phyloP scores from a whole-genome alignment of 129 eudicot species.

The Flaveria ramosissima region DNA sequence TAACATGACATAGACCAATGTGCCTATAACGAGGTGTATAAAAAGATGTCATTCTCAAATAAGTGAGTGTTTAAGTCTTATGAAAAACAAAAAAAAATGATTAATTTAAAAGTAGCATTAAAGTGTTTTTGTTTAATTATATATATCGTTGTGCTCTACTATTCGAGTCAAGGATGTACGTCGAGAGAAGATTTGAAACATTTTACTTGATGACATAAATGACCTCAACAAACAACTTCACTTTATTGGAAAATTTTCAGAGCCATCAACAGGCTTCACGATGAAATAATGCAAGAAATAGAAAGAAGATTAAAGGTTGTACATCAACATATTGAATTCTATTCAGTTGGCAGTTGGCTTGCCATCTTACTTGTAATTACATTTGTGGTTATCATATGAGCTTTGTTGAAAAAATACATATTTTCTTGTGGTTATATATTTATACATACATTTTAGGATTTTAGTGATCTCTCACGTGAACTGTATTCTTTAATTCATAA shows the following conservation, averaged over 20 bases:
- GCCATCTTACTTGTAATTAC: slow-evolving; percentile 22
- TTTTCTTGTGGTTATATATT: no score
- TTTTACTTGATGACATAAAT: slow-evolving; percentile 19
- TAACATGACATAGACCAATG: no score
- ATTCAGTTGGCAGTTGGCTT: slow-evolving; percentile 31
- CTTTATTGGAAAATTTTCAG: slow-evolving; percentile 29
- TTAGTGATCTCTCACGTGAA: neutral
- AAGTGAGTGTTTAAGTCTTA: no score
- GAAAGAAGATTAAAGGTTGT: slow-evolving; percentile 28
- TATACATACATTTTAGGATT: neutral
- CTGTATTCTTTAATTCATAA: no score
- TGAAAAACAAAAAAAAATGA: no score
- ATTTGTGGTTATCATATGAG: slow-evolving; percentile 6
- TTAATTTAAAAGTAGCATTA: no score
- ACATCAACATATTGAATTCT: slow-evolving; percentile 23
- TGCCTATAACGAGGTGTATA: no score
- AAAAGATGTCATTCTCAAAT: no score
- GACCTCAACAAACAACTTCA: slow-evolving; percentile 31
- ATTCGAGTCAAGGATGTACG: neutral
- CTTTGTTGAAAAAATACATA: neutral
- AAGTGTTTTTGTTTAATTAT: no score
- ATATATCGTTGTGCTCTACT: no score
- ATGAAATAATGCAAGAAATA: slow-evolving; percentile 11
- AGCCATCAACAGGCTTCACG: neutral
- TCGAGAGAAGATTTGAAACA: slow-evolving; percentile 7